Evolutionary conservation across 768 basidiomycete species (phyloP).

Genomic region (Pleurotus citrinopileatus): DNA sequence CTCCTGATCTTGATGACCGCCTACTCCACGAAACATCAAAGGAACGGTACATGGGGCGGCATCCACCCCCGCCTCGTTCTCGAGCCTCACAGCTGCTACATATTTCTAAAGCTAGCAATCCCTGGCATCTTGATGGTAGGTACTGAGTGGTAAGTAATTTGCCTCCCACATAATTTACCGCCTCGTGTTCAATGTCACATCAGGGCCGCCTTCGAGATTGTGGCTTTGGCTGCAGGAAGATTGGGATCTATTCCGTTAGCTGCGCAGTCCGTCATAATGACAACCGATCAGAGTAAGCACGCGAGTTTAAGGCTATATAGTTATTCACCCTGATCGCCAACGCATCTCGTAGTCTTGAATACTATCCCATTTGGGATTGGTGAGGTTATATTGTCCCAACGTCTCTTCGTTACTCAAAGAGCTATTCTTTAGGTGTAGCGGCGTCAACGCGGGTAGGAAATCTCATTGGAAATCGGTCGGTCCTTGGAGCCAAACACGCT

Average conservation of each 20-base stretch:
- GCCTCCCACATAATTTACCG: neutral
- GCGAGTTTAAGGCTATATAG: neutral
- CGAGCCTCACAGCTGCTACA: slow-evolving; percentile 44
- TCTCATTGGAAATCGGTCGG: slow-evolving; percentile 58
- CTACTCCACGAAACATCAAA: slow-evolving; percentile 48
- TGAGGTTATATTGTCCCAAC: neutral
- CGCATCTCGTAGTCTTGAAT: slow-evolving; percentile 48
- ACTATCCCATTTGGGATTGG: slow-evolving; percentile 78
- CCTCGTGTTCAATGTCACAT: neutral
- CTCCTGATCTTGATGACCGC: slow-evolving; percentile 48
- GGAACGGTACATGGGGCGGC: slow-evolving; percentile 66
- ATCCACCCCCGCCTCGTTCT: slow-evolving; percentile 43
- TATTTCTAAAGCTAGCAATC: slow-evolving; percentile 65
- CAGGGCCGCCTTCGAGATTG: slow-evolving; percentile 83
- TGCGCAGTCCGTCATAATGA: slow-evolving; percentile 61
- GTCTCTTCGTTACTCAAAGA: neutral
- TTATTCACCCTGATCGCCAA: neutral
- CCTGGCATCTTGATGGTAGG: slow-evolving; percentile 80
- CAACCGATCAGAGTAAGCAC: slow-evolving; percentile 65
- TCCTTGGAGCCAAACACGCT: slow-evolving; percentile 49
- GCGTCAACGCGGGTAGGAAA: slow-evolving; percentile 74
- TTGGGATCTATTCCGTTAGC: slow-evolving; percentile 66
- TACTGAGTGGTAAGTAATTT: slow-evolving; percentile 63
- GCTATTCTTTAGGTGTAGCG: slow-evolving; percentile 38
- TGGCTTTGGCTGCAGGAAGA: slow-evolving; percentile 72